These are phyloP conservation scores for Termitomyces sp. DNA, from an alignment of 768 basidiomycete genomes.

Conservation along the genomic window DNA sequence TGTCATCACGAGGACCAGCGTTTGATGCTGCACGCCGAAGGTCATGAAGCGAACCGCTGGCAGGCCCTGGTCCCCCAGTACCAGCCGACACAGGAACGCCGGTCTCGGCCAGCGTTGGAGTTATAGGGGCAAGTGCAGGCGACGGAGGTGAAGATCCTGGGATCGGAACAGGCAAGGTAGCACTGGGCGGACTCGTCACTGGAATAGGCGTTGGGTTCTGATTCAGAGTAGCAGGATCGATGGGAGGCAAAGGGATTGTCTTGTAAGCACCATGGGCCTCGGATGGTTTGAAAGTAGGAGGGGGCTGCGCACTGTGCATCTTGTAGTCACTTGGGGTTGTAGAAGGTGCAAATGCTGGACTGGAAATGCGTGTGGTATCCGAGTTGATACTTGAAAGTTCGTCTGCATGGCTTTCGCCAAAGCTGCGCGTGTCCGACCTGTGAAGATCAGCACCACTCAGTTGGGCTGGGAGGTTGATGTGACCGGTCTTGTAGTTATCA, in stretches of 20 bases:
- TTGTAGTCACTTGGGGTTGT: conserved; percentile 34
- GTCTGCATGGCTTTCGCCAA: conserved; percentile 77
- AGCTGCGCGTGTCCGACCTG: conserved; percentile 73
- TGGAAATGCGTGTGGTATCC: conserved; percentile 15
- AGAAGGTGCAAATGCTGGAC: conserved; percentile 29
- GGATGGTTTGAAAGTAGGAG: conserved; percentile 12
- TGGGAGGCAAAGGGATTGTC: conserved; percentile 16
- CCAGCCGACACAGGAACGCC: conserved; percentile 66
- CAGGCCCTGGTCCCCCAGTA: conserved; percentile 56
- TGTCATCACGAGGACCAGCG: conserved; percentile 27
- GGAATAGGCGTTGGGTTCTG: conserved; percentile 15
- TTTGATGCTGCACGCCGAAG: conserved; percentile 33
- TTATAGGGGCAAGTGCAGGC: conserved; percentile 24
- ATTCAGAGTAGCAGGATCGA: conserved; percentile 20
- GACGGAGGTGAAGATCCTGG: conserved; percentile 26
- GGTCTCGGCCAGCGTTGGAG: conserved; percentile 71
- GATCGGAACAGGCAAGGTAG: conserved; percentile 14
- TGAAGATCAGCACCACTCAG: conserved; percentile 48
- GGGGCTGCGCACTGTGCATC: conserved; percentile 10
- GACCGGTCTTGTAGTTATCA: conserved; percentile 72
- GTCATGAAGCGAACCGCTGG: conserved; percentile 57
- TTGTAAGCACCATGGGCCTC: conserved; percentile 14
- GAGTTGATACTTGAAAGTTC: conserved; percentile 60
- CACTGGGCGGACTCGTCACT: conserved; percentile 25
- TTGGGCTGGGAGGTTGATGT: conserved; percentile 46